A percentile compares a stretch with the other conserved stretches of the same genome.
Evolutionary conservation across 352 stramenopile genomes (phyloP).

Genomic region (Globisporangium heterothallicum): DNA sequence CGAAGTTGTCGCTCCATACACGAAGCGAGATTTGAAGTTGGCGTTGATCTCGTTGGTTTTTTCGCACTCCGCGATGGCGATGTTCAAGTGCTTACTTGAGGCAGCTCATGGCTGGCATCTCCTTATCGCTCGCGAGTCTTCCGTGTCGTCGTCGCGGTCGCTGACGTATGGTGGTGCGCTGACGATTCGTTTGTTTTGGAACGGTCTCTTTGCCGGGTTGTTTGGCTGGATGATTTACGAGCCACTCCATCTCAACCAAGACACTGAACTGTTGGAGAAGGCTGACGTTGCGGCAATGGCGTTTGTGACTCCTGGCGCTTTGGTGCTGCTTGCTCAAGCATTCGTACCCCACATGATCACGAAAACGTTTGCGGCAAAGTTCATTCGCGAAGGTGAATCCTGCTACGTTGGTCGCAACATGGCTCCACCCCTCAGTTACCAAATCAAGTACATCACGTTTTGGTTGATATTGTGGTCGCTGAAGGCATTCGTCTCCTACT

Average conservation of each 20-base stretch:
- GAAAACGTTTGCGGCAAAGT: conserved; percentile 57
- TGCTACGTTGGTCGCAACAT: conserved; percentile 71
- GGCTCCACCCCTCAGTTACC: conserved; percentile 46
- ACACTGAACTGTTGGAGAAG: conserved; percentile 42
- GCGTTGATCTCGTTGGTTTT: conserved; percentile 54
- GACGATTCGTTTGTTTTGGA: conserved; percentile 61
- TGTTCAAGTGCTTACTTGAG: conserved; percentile 58
- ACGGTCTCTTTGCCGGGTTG: conserved; percentile 45
- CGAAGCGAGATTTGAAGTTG: conserved; percentile 54
- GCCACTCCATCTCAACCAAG: conserved; percentile 23
- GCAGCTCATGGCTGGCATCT: conserved; percentile 57
- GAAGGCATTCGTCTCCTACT: conserved; percentile 67
- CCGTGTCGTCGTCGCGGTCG: conserved; percentile 40
- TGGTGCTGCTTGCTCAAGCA: conserved; percentile 39
- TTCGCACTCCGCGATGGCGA: conserved; percentile 35
- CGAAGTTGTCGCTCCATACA: conserved; percentile 46
- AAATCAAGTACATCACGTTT: conserved; percentile 62
- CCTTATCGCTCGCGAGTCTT: conserved; percentile 33
- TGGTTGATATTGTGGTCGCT: conserved; percentile 55
- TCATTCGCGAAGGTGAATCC: conserved; percentile 58
- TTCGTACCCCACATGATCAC: conserved; percentile 40
- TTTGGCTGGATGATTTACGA: conserved; percentile 65
- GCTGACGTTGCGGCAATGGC: conserved; percentile 20
- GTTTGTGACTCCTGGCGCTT: conserved; percentile 37
- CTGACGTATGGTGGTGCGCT: conserved; percentile 58